Percentiles rank a stretch among this genome's conserved stretches.
Evolutionary conservation across 1,139 yeast species (phyloP).

Genomic region (Protomyces inouyei): DNA sequence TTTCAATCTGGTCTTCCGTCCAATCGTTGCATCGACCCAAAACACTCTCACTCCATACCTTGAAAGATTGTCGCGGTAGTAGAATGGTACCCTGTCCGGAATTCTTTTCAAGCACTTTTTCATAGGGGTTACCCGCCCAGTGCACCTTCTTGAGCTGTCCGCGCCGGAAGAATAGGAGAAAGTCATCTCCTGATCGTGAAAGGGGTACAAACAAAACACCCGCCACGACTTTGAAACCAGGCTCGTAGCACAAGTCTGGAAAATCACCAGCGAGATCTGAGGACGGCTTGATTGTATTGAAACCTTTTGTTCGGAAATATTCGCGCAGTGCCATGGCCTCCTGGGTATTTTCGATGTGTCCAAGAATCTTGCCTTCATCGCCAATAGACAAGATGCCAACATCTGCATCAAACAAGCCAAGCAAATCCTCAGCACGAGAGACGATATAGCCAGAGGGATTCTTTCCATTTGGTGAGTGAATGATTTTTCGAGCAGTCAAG

Average conservation of each 20-base stretch:
- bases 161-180: conserved; percentile 19
- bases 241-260: conserved; percentile 17
- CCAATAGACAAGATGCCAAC: conserved; percentile 22
- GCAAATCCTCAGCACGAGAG: conserved; percentile 18
- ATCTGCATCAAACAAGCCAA: conserved; percentile 26
- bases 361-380: conserved; percentile 24
- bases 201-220: conserved; percentile 25
- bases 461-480: conserved; percentile 12
- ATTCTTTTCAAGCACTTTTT: conserved; percentile 20
- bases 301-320: conserved; percentile 14
- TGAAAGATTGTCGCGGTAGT: conserved; percentile 26
- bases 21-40: conserved; percentile 20
- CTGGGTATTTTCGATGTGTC: conserved; percentile 11
- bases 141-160: conserved; percentile 23
- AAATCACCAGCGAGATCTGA: conserved; percentile 16
- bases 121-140: conserved; percentile 28
- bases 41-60: conserved; percentile 27
- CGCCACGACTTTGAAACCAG: conserved; percentile 20
- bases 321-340: conserved; percentile 23
- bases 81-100: conserved; percentile 1
- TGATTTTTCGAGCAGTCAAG: conserved; percentile 9
- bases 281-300: conserved; percentile 19
- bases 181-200: conserved; percentile 19
- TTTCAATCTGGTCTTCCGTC: conserved; percentile 24
- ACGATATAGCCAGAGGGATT: conserved; percentile 26